Base-by-base conservation (phyloP, 2,329 filamentous ascomycete genomes). In the Fusarium sp. region DNA sequence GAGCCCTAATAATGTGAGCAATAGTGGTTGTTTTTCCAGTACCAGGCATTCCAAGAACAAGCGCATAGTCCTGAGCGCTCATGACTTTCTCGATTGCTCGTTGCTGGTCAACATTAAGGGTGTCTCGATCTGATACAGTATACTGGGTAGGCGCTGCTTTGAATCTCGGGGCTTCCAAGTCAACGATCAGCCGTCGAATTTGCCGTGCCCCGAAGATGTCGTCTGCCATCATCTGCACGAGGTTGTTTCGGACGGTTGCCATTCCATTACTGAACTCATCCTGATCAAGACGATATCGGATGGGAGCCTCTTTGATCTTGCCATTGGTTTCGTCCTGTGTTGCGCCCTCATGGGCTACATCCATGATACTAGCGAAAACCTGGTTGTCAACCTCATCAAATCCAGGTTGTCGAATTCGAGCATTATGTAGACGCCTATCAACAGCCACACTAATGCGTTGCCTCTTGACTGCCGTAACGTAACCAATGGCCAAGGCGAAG, bases 21-120 rank as follows among this genome's bases (percentile, higher is more conserved):
- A 99, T 98, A 0, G 96, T 99, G 0, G 96, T 99, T 4, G 96
- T 99, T 80, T 99, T 99, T 60, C 96, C 96, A 0, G 96, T 99
- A 9, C 96, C 96, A 3, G 96, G 96, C 96, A 99, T 99, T 30
- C 96, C 96, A 20, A 99, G 87, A 13, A 99, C 94, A n/a, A 99
- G 85, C 9, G 96, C 95, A 78, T 98, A 99, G 80, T 99, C 94
- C 71, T 92, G 88, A 4, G 96, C 95, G 74, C 91, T 93, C 91
- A 99, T 97, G 38, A 99, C 95, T 79, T 97, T 98, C 72, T 93
- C 88, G 53, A 99, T 94, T 0, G 96, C 96, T 60, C 85, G 86
- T 74, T 86, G 89, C 78, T 99, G 96, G 76, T 98, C 96, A 11
- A 92, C 84, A 70, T 99, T 99, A 72, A 99, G 88, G 52, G 83